Conservation (phyloP, 2,329 filamentous ascomycete genomes). For the Gliomastix tumulicola region DNA sequence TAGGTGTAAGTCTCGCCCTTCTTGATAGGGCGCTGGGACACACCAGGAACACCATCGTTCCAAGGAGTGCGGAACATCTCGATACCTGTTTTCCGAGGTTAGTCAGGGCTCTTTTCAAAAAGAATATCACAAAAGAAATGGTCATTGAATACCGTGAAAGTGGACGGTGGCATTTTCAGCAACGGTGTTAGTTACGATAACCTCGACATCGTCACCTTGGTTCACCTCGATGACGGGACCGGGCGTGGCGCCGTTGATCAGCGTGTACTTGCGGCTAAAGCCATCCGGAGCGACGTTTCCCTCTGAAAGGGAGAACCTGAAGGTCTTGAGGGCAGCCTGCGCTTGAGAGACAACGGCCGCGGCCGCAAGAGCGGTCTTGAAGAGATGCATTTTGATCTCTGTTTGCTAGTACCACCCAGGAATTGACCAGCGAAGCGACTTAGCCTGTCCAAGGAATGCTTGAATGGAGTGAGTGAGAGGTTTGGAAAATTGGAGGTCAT, state of each 20-base stretch:
- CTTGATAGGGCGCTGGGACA: slow-evolving; percentile 36
- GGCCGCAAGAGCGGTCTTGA: too few relatives aligned
- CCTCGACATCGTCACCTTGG: slow-evolving; percentile 40
- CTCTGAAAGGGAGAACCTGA: too few relatives aligned
- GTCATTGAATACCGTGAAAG: slow-evolving; percentile 40
- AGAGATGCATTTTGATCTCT: too few relatives aligned
- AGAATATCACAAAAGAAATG: too few relatives aligned
- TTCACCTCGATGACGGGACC: slow-evolving; percentile 50
- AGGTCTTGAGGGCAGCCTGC: too few relatives aligned
- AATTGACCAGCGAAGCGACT: too few relatives aligned
- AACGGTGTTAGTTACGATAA: slow-evolving; percentile 36
- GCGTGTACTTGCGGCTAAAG: slow-evolving; percentile 30
- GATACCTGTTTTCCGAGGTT: slow-evolving; percentile 25
- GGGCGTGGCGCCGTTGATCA: slow-evolving; percentile 55
- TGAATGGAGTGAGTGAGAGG: too few relatives aligned
- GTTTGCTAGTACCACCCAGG: too few relatives aligned
- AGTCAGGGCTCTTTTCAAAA: too few relatives aligned
- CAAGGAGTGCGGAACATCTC: slow-evolving; percentile 46
- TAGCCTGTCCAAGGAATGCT: too few relatives aligned
- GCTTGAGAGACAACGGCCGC: too few relatives aligned
- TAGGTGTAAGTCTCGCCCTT: slow-evolving; percentile 23
- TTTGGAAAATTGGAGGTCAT: too few relatives aligned
- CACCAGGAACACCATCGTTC: slow-evolving; percentile 54
- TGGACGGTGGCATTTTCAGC: slow-evolving; percentile 41
- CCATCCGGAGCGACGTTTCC: slow-evolving; percentile 43